Conservation (phyloP, 805 yeast genomes). For the Schizosaccharomyces japonicus region DNA sequence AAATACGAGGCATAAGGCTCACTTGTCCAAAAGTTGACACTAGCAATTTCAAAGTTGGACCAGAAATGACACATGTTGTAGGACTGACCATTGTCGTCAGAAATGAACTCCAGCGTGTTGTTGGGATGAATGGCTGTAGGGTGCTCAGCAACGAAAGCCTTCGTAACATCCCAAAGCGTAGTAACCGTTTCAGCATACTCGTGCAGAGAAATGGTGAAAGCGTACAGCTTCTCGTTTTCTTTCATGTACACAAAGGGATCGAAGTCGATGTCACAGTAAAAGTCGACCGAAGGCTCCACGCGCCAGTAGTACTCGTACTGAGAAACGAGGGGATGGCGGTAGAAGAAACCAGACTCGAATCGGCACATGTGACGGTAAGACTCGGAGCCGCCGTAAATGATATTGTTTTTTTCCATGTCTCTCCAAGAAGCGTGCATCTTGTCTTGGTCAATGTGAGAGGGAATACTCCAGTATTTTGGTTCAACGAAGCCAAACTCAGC, state of each 20-base stretch:
- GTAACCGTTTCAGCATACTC: slow-evolving; percentile 75
- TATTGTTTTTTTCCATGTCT: slow-evolving; percentile 21
- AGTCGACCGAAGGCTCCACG: slow-evolving; percentile 64
- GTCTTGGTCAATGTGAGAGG: slow-evolving; percentile 30
- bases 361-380: slow-evolving; percentile 64
- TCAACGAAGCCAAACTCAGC: slow-evolving; percentile 41
- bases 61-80: slow-evolving; percentile 74
- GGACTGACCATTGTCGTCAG: slow-evolving; percentile 27
- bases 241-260: slow-evolving; percentile 73
- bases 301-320: slow-evolving; percentile 47
- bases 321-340: slow-evolving; percentile 30
- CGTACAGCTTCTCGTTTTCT: slow-evolving; percentile 54
- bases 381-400: slow-evolving; percentile 35
- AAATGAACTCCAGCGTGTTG: slow-evolving; percentile 33
- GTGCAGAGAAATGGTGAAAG: slow-evolving; percentile 60
- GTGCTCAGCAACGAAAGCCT: slow-evolving; percentile 34
- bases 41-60: slow-evolving; percentile 68
- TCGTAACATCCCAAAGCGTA: slow-evolving; percentile 52
- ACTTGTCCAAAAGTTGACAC: slow-evolving; percentile 47
- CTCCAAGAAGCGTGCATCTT: slow-evolving; percentile 25
- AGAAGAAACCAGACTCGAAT: slow-evolving; percentile 53
- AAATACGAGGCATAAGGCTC: slow-evolving; percentile 46
- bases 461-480: slow-evolving; percentile 32
- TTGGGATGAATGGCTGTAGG: slow-evolving; percentile 43
- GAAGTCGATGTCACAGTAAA: slow-evolving; percentile 55